A percentile compares a stretch with the other conserved stretches of the same genome.
Evolutionary conservation across 805 yeast species (phyloP).

Genomic region (Tetrapisispora fleetii): DNA sequence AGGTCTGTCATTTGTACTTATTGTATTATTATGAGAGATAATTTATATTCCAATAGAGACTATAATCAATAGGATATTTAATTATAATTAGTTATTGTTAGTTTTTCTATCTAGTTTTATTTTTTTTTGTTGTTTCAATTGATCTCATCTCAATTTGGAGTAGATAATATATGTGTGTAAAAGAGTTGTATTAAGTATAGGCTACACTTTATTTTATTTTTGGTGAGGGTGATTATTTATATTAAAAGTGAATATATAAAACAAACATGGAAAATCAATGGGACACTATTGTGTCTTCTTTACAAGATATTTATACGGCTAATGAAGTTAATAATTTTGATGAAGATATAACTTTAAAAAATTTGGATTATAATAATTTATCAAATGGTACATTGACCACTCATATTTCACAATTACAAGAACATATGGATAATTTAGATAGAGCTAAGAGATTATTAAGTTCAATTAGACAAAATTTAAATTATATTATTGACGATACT

Average conservation of each 20-base stretch:
- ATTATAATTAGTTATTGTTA: not conserved
- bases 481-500: conserved; percentile 5
- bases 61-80: too few relatives aligned
- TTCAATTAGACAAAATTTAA: conserved; percentile 38
- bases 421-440: conserved; percentile 50
- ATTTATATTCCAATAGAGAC: too few relatives aligned
- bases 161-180: not conserved
- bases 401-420: conserved; percentile 34
- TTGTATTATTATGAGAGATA: too few relatives aligned
- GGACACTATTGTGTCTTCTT: conserved; percentile 56
- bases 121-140: not conserved
- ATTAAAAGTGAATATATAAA: too few relatives aligned
- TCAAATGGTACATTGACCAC: conserved; percentile 33
- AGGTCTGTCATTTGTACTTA: too few relatives aligned
- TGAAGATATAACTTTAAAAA: conserved; percentile 22
- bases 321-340: conserved; percentile 49
- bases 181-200: not conserved
- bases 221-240: too few relatives aligned
- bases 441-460: conserved; percentile 38
- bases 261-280: conserved; percentile 47
- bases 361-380: conserved; percentile 25
- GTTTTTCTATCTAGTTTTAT: not conserved
- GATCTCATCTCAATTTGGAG: not conserved
- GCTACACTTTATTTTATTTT: too few relatives aligned
- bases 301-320: conserved; percentile 58